These are phyloP conservation scores for Hygrophorus pudorinus DNA, from an alignment of 768 basidiomycete genomes.

Conservation along the genomic window DNA sequence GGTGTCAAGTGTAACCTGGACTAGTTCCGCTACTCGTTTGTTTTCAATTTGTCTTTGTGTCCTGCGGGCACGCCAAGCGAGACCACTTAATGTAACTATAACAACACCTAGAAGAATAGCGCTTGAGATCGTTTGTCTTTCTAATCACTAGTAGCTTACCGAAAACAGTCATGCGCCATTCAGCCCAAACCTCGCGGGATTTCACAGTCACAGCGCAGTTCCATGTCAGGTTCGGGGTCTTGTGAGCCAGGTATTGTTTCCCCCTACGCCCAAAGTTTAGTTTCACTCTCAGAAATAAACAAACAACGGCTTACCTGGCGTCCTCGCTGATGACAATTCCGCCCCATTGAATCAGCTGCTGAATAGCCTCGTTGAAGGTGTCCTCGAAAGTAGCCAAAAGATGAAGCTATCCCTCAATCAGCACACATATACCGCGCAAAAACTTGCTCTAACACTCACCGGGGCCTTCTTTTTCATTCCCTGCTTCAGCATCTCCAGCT, in stretches of 20 bases:
- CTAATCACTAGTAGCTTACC: slow-evolving; percentile 31
- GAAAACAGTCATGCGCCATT: slow-evolving; percentile 55
- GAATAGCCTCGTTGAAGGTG: slow-evolving; percentile 70
- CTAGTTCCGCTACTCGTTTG: slow-evolving; percentile 60
- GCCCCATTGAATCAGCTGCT: slow-evolving; percentile 66
- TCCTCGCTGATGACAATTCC: slow-evolving; percentile 61
- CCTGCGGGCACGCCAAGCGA: slow-evolving; percentile 31
- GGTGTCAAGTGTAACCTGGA: slow-evolving; percentile 70
- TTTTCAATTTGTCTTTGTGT: slow-evolving; percentile 46
- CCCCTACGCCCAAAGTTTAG: slow-evolving; percentile 35
- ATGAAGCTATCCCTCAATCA: slow-evolving; percentile 32
- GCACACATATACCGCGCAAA: slow-evolving; percentile 11
- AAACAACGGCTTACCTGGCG: slow-evolving; percentile 38
- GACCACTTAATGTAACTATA: slow-evolving; percentile 19
- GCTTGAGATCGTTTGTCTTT: slow-evolving; percentile 8
- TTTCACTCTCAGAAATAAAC: slow-evolving; percentile 7
- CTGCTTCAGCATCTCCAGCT: slow-evolving; percentile 47
- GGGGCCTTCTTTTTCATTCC: slow-evolving; percentile 46
- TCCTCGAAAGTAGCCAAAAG: slow-evolving; percentile 54
- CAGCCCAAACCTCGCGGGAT: slow-evolving; percentile 52
- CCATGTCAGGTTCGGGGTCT: slow-evolving; percentile 56
- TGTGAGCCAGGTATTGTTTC: slow-evolving; percentile 66
- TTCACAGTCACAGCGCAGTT: slow-evolving; percentile 59
- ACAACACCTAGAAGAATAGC: slow-evolving; percentile 21
- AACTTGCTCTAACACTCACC: slow-evolving; percentile 25